Evolutionary conservation across 2,329 filamentous ascomycete species (phyloP), one percentile per base, ranked within the genome.

Genomic region (Cladophialophora psammophila): DNA sequence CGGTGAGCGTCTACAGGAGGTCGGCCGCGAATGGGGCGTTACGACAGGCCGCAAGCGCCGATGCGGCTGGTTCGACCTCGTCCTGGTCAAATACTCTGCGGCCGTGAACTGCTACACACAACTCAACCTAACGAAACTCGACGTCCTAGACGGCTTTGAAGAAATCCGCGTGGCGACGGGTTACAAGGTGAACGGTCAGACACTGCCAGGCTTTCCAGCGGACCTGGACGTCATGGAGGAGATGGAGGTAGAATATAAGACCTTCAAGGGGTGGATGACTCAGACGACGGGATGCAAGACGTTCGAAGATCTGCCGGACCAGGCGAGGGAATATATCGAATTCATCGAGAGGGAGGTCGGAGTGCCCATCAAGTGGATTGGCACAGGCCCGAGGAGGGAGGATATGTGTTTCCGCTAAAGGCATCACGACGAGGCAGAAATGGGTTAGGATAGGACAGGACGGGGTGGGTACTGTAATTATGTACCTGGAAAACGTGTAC

Each of bases 1-100:
- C 42, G 84, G 84, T 68, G 82, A 85, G 48, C 81, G 78, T 67
- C 77, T 86, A 7, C 84, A 86, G 68, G 72, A 75, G 45, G 74
- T 85, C 40, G 84, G 84, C 58, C 79, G 80, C 66, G 84, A 86
- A 73, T 82, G 84, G 64, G 84, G 87, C 67, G 84, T 86, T 52
- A 87, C 84, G 2, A 89, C 87, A 5, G 87, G 87, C 60, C 84
- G 87, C 57, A 85, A 83, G 72, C 84, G 87, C 42, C 85, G 87
- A 68, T 89, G 87, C 72, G 87, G 87, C 60, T 89, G 87, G 87
- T 82, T 89, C 71, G 87, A 90, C 75, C 81, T 89, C 48, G 87
- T 89, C n/a, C 81, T 89, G 15, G 80, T 87, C 72, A 86, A 87
- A 74, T 87, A 88, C 81, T 87, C 85, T 75, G 85, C 86, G 35